phyloP scores from a whole-genome alignment of 2,329 filamentous ascomycete species.

The Trichoderma endophyticum region DNA sequence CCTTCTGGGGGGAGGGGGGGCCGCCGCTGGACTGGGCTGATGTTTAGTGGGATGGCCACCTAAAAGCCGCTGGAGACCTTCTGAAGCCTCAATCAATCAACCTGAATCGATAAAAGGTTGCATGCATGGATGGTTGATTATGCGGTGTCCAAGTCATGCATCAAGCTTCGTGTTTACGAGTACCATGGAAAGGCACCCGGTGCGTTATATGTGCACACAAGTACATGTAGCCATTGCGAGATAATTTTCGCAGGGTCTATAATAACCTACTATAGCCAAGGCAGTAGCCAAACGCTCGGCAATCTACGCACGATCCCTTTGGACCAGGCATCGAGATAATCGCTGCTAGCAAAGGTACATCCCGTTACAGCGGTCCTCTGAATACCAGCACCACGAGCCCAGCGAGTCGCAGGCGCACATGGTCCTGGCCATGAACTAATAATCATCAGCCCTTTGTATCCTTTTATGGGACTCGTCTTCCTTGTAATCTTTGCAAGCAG shows the following conservation, averaged over 20 bases:
- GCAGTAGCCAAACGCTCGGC: background rate
- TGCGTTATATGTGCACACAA: background rate
- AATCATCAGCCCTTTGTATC: background rate
- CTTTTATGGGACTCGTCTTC: background rate
- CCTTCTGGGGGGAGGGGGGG: too few relatives aligned
- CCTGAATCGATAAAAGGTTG: background rate
- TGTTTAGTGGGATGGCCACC: background rate
- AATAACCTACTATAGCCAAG: background rate
- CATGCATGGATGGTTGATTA: background rate
- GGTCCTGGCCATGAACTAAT: background rate
- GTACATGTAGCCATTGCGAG: background rate
- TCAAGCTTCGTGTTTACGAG: background rate
- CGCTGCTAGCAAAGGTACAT: background rate
- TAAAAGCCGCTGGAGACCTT: background rate
- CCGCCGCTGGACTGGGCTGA: slow-evolving; percentile 7
- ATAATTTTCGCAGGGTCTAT: background rate
- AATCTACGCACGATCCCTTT: background rate
- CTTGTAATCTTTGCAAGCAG: background rate
- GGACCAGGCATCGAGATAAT: background rate
- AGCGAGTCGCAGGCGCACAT: background rate
- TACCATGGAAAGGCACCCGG: too few relatives aligned
- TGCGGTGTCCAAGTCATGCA: background rate
- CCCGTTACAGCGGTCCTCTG: background rate
- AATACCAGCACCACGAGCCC: background rate
- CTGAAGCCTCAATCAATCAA: background rate